Percentiles rank a stretch among this genome's conserved stretches.
Evolutionary conservation across 2,329 filamentous ascomycete species (phyloP).

Genomic region (Chalaropsis thielavioides): DNA sequence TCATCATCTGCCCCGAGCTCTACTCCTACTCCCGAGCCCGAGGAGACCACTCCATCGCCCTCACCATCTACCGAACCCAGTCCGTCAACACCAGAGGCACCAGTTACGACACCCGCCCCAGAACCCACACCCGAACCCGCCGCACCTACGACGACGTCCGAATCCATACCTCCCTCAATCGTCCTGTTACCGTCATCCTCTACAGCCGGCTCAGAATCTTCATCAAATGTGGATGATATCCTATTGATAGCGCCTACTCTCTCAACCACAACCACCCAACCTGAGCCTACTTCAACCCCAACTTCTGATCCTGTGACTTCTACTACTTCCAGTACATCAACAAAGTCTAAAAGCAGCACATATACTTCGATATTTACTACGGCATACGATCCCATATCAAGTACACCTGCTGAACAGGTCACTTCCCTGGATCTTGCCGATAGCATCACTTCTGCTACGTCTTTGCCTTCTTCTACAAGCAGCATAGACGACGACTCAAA

Average conservation of each 20-base stretch:
- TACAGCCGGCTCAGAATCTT: background rate
- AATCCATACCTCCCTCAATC: background rate
- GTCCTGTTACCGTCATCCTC: constrained; percentile 1
- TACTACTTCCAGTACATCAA: background rate
- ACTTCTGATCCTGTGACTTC: background rate
- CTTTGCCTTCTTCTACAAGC: background rate
- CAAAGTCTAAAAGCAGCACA: background rate
- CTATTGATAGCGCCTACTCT: background rate
- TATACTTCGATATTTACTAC: background rate
- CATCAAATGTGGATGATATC: background rate
- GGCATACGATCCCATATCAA: background rate
- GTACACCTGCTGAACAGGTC: constrained; percentile 6
- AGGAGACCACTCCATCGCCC: constrained; percentile 17
- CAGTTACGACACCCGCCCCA: constrained; percentile 4
- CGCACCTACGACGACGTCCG: background rate
- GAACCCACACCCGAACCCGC: constrained; percentile 9
- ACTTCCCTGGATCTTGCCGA: constrained; percentile 8
- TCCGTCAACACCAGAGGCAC: background rate
- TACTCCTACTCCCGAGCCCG: constrained; percentile 16
- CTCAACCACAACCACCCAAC: background rate
- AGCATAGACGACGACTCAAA: constrained; percentile 14
- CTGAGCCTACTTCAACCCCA: background rate
- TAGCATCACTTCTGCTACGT: background rate
- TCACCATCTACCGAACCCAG: constrained; percentile 16
- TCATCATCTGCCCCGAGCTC: constrained; percentile 18